Base-by-base conservation (phyloP, 2,329 filamentous ascomycete genomes). In the Ascochyta koolunga region DNA sequence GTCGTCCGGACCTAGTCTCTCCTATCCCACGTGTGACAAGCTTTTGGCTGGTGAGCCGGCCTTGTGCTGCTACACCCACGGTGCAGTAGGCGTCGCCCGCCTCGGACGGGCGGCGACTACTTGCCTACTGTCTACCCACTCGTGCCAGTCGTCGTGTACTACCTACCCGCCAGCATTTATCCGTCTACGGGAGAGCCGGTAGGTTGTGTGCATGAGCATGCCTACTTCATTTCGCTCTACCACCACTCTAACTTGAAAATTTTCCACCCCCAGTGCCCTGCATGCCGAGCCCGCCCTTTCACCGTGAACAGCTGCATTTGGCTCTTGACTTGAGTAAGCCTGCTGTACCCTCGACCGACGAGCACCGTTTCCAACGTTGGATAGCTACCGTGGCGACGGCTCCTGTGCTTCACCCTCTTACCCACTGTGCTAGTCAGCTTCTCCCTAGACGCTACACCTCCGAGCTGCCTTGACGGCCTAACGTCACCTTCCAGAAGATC, bases 391-490 rank as follows among this genome's bases (percentile, higher is more conserved):
- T 50, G 45, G 45, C 45, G 31, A 18, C 39, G 44, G 35, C 35
- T 44, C 21, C 31, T 41, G 39, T 31, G 51, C 45, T 41, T 41
- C 32, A 63, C 64, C 53, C 59, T 66, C 64, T 62, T 58, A 65
- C 62, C 55, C 60, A 60, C 43, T 44, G 44, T 59, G 51, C 62
- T 60, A 60, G 59, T 49, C 53, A 25, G 53, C 33, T 59, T 39
- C 51, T 58, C 52, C 47, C 49, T 50, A n/a, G n/a, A n/a, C n/a
- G n/a, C 50, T 58, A 50, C 57, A 58, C 6, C 49, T 65, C 65
- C 57, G 63, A 54, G 62, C 57, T 59, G 58, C 53, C 58, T 68
- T 68, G 58, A 60, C 37, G 53, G 58, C 62, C 64, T 64, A 69
- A 68, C 67, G 62, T 69, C 63, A 63, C 65, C 50, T 62, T 52